phyloP scores from a whole-genome alignment of 148 eudicot species.

The Salicornia ramosissima region DNA sequence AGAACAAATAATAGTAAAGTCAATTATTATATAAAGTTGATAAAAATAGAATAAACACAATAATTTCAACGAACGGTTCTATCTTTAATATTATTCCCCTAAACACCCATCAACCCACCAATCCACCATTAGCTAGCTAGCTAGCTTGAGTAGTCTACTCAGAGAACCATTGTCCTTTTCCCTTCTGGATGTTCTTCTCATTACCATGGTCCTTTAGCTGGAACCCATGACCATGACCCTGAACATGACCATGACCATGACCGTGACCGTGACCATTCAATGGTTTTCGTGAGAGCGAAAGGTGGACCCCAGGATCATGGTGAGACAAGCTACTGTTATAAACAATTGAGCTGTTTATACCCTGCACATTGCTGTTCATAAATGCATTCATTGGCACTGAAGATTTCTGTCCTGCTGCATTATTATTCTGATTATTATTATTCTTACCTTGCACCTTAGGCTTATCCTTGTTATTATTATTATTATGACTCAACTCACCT shows the following conservation, averaged over 20 bases:
- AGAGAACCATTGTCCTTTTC: slow-evolving; percentile 8
- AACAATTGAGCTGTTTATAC: slow-evolving; percentile 46
- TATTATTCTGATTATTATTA: too few species aligned
- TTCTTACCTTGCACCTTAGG: not conserved
- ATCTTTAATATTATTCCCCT: slow-evolving; percentile 11
- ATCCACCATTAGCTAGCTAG: too few species aligned
- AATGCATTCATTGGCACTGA: slow-evolving; percentile 26
- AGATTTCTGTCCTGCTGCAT: slow-evolving; percentile 5
- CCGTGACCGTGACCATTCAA: slow-evolving; percentile 14
- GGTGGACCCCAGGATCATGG: slow-evolving; percentile 50
- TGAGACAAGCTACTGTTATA: slow-evolving; percentile 29
- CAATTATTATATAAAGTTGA: not conserved
- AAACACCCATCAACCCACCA: not conserved
- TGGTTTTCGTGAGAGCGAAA: slow-evolving; percentile 30
- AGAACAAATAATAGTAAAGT: not conserved
- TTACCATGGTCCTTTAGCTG: slow-evolving; percentile 17
- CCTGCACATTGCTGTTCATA: slow-evolving; percentile 63
- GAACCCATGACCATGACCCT: slow-evolving; percentile 9
- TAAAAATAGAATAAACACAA: not conserved
- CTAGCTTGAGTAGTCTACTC: too few species aligned
- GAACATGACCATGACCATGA: too few species aligned
- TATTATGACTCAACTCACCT: slow-evolving; percentile 18
- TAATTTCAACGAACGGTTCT: not conserved
- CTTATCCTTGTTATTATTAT: slow-evolving; percentile 6
- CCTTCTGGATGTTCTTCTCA: slow-evolving; percentile 10